phyloP scores from a whole-genome alignment of 2,329 filamentous ascomycete genomes.

The Thelonectria discophora region DNA sequence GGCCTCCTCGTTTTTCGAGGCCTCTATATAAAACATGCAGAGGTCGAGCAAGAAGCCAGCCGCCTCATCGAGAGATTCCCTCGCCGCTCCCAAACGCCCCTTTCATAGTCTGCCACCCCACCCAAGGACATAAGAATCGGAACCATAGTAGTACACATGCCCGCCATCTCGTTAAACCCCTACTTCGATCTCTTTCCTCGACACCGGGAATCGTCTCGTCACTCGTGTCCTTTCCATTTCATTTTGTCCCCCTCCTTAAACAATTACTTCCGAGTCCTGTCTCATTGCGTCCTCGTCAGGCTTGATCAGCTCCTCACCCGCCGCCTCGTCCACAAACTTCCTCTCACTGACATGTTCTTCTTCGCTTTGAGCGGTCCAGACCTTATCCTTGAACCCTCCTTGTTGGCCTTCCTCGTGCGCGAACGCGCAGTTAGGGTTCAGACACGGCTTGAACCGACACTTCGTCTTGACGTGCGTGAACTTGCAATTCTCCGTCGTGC shows the following conservation, averaged over 20 bases:
- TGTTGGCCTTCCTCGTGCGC: conserved; percentile 93
- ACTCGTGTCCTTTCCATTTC: conserved; percentile 30
- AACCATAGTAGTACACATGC: conserved; percentile 43
- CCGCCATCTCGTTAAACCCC: conserved; percentile 31
- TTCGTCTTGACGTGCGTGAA: conserved; percentile 86
- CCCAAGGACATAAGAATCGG: conserved; percentile 41
- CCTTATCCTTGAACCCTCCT: conserved; percentile 85
- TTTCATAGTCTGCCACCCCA: conserved; percentile 40
- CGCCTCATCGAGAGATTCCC: conserved; percentile 8
- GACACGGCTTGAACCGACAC: conserved; percentile 92
- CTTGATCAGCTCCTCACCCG: conserved; percentile 76
- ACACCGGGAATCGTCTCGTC: conserved; percentile 12
- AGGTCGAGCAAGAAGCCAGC: conserved; percentile 17
- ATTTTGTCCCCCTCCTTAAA: conserved; percentile 32
- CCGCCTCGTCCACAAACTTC: conserved; percentile 81
- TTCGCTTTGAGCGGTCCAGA: conserved; percentile 76
- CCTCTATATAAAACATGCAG: conserved; percentile 38
- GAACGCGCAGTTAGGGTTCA: conserved; percentile 87
- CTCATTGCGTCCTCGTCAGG: conserved; percentile 57
- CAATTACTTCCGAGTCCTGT: conserved; percentile 53
- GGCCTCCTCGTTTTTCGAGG: conserved; percentile 31
- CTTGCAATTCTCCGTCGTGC: conserved; percentile 81
- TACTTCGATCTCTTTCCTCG: conserved; percentile 17
- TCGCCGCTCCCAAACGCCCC: conserved; percentile 40
- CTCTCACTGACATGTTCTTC: conserved; percentile 83